Evolutionary conservation across 768 basidiomycete genomes (phyloP).

Genomic region (Cystofilobasidium capitatum): DNA sequence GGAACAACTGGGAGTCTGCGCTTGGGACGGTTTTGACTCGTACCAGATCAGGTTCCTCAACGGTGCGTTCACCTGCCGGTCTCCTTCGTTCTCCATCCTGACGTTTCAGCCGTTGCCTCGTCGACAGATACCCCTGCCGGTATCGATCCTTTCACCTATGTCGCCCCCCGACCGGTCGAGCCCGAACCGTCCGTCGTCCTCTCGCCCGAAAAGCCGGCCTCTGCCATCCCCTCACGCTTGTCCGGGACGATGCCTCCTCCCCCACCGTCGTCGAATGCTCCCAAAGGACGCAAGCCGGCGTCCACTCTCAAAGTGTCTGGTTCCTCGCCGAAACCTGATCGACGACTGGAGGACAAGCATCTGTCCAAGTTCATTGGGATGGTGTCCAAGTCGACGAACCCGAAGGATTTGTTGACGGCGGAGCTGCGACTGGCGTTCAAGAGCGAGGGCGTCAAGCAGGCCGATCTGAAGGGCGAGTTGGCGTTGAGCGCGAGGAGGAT

Average conservation of each 20-base stretch:
- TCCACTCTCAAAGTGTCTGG: constrained; percentile 6
- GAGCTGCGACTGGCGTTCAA: constrained; percentile 61
- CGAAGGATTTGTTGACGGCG: constrained; percentile 53
- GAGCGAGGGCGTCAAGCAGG: constrained; percentile 54
- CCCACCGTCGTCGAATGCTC: constrained; percentile 13
- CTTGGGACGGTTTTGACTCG: constrained; percentile 58
- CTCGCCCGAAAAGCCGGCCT: constrained; percentile 33
- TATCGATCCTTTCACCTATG: constrained; percentile 68
- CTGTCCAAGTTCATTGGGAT: constrained; percentile 49
- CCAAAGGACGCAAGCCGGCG: constrained; percentile 33
- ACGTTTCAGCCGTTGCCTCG: constrained; percentile 7
- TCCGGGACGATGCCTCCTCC: constrained; percentile 23
- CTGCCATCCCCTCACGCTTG: constrained; percentile 28
- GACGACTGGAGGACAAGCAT: constrained; percentile 58
- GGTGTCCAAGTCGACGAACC: constrained; percentile 58
- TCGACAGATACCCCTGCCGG: constrained; percentile 57
- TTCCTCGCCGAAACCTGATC: constrained; percentile 36
- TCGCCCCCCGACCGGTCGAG: constrained; percentile 44
- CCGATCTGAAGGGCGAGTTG: constrained; percentile 70
- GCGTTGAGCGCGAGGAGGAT: constrained; percentile 45
- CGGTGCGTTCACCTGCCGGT: constrained; percentile 46
- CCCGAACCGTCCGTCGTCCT: too few relatives aligned
- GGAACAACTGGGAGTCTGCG: constrained; percentile 53
- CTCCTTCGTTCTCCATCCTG: neutral
- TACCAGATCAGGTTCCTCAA: constrained; percentile 78